Conservation (phyloP, 164 flowering plant genomes). For the Macadamia tetraphylla region DNA sequence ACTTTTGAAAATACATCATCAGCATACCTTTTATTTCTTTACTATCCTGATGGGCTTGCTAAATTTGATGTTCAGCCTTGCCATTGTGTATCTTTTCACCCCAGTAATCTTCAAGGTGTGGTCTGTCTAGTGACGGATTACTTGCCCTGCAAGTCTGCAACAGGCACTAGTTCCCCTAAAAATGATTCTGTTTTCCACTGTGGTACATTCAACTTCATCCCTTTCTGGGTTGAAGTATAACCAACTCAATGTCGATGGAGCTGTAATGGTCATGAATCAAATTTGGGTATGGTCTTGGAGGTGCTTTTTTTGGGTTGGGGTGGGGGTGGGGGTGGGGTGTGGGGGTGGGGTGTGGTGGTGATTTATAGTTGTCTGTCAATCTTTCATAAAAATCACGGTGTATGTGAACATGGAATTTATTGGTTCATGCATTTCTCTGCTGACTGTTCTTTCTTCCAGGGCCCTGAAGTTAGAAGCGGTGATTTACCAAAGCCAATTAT, state of each 20-base stretch:
- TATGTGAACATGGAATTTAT: background rate
- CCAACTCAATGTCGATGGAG: background rate
- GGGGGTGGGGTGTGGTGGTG: no score
- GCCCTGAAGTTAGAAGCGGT: conserved; percentile 99
- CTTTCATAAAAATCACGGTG: background rate
- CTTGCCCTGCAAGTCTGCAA: background rate
- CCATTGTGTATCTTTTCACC: background rate
- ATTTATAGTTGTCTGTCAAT: background rate
- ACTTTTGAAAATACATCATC: background rate
- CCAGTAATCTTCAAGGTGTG: background rate
- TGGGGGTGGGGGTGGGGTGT: no score
- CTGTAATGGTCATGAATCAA: background rate
- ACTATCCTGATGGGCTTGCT: background rate
- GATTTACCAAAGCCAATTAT: conserved; percentile 90
- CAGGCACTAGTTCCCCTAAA: background rate
- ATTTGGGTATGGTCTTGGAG: no score
- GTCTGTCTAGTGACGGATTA: background rate
- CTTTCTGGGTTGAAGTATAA: background rate
- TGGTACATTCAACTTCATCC: background rate
- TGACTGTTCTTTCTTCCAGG: conserved; percentile 35
- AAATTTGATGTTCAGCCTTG: background rate
- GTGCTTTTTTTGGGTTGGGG: no score
- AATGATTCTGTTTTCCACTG: background rate
- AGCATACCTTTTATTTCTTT: background rate
- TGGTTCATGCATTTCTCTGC: background rate